Percentiles rank a stretch among this genome's conserved stretches.
Conservation (phyloP, 2,329 filamentous ascomycete genomes). For the Acarospora socialis region DNA sequence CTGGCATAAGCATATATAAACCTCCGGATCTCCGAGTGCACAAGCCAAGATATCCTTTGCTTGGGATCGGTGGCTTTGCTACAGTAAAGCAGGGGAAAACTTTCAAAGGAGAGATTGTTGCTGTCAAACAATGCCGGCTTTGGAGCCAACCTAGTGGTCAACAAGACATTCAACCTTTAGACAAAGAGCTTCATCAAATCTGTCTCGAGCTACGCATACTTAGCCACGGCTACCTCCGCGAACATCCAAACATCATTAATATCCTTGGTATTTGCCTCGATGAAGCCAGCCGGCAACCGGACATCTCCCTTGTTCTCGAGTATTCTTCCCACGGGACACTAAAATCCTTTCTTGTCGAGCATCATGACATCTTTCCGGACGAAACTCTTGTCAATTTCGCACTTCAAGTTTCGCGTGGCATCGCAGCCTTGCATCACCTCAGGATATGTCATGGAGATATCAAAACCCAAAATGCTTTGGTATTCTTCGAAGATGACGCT, state of each 20-base stretch:
- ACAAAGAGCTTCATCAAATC: no score
- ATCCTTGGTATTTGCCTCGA: conserved; percentile 4
- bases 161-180: no score
- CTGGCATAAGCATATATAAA: no score
- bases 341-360: conserved; percentile 5
- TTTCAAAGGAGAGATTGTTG: no score
- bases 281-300: conserved; percentile 2
- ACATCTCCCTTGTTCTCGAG: conserved; percentile 5
- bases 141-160: no score
- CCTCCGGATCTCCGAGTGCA: no score
- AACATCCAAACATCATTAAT: conserved; percentile 2
- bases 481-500: conserved; percentile 1
- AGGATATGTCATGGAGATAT: conserved; percentile 5
- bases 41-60: no score
- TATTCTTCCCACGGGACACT: conserved; percentile 5
- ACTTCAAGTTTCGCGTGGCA: conserved; percentile 1
- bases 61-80: no score
- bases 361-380: conserved; percentile 1
- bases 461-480: conserved; percentile 4
- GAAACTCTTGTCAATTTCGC: conserved; percentile 5
- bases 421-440: conserved; percentile 2
- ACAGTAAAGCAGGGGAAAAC: no score
- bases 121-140: no score
- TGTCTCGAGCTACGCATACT: conserved; percentile 5
- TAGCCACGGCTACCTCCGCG: background rate